Evolutionary conservation across 768 basidiomycete genomes (phyloP).

Genomic region (Pilatotrama ljubarskyi): DNA sequence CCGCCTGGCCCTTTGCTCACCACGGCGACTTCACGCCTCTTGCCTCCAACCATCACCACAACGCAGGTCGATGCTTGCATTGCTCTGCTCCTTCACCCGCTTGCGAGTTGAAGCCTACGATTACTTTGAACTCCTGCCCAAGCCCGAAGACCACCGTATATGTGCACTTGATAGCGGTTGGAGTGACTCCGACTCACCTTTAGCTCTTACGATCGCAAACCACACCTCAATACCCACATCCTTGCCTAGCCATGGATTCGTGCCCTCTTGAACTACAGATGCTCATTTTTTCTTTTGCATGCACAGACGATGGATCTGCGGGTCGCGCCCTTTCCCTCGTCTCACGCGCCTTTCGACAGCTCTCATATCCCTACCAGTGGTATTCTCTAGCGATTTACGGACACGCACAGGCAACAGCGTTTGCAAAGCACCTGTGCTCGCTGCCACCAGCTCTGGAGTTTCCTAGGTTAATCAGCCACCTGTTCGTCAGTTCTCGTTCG

Average conservation of each 20-base stretch:
- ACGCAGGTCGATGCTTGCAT: no score
- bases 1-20: no score
- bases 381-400: slow-evolving; percentile 15
- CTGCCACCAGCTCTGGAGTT: not conserved
- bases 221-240: no score
- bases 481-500: slow-evolving; percentile 18
- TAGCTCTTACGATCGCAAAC: no score
- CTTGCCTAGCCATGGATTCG: not conserved
- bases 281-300: slow-evolving; percentile 20
- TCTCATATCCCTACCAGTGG: slow-evolving; percentile 21
- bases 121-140: no score
- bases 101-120: no score
- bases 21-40: no score
- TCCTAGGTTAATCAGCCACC: slow-evolving; percentile 15
- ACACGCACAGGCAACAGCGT: slow-evolving; percentile 3
- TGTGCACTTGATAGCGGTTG: no score
- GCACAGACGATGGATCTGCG: slow-evolving; percentile 18
- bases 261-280: slow-evolving; percentile 18
- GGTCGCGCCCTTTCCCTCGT: slow-evolving; percentile 19
- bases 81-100: no score
- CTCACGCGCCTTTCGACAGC: slow-evolving; percentile 16
- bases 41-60: no score
- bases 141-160: no score
- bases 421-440: slow-evolving; percentile 1
- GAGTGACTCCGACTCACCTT: no score